Evolutionary conservation across 306 rosid species (phyloP).

Genomic region (Rubus parviflorus): DNA sequence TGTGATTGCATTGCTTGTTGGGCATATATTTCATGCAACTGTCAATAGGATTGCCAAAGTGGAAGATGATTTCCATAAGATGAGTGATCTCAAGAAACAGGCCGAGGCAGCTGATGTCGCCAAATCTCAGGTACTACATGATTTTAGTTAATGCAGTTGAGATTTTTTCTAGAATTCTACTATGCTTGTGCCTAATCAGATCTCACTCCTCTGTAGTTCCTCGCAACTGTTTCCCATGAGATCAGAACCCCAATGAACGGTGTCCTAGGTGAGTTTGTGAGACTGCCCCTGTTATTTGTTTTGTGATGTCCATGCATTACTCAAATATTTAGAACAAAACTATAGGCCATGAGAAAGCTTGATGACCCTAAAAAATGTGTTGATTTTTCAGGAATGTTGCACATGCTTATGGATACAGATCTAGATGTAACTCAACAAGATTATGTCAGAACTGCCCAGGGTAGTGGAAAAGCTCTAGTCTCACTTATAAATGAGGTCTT

Average conservation of each 20-base stretch:
- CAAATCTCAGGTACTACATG: constrained; percentile 77
- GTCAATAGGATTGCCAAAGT: constrained; percentile 84
- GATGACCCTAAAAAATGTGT: constrained; percentile 25
- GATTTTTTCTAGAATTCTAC: constrained; percentile 20
- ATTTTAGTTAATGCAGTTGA: constrained; percentile 17
- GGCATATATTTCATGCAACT: constrained; percentile 80
- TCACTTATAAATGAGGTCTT: constrained; percentile 90
- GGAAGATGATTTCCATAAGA: constrained; percentile 70
- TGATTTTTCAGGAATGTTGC: constrained; percentile 82
- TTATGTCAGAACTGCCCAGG: constrained; percentile 87
- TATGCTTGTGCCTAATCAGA: constrained; percentile 29
- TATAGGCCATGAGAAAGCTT: constrained; percentile 7
- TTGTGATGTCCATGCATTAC: constrained; percentile 10
- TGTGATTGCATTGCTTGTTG: constrained; percentile 76
- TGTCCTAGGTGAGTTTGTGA: constrained; percentile 74
- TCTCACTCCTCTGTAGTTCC: constrained; percentile 60
- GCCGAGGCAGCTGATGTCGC: constrained; percentile 97
- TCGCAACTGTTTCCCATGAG: constrained; percentile 98
- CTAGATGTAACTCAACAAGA: constrained; percentile 90
- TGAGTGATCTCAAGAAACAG: constrained; percentile 79
- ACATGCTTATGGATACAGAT: constrained; percentile 96
- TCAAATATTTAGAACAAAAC: constrained; percentile 1
- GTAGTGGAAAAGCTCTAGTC: constrained; percentile 92
- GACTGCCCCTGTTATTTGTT: background rate
- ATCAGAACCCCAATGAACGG: constrained; percentile 99